A percentile compares a stretch with the other conserved stretches of the same genome.
phyloP scores from a whole-genome alignment of 495 filamentous ascomycete genomes.

The Penicillium crystallinum region DNA sequence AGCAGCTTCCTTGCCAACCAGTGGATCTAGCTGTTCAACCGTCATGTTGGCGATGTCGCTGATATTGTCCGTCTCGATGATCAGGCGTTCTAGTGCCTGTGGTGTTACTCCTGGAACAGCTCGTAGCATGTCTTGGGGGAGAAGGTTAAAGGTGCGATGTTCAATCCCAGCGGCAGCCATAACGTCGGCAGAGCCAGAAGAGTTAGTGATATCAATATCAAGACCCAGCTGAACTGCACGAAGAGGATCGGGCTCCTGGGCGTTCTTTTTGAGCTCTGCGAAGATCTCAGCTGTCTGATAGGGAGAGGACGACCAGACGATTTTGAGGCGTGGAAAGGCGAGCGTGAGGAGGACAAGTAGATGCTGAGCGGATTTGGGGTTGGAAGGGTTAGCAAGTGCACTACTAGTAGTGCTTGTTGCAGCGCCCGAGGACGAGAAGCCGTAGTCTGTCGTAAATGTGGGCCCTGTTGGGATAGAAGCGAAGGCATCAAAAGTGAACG shows the following conservation, averaged over 20 bases:
- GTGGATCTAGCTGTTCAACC: constrained; percentile 59
- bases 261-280: constrained; percentile 80
- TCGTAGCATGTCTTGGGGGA: constrained; percentile 81
- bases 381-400: constrained; percentile 38
- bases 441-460: constrained; percentile 48
- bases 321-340: constrained; percentile 80
- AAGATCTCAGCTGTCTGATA: constrained; percentile 99
- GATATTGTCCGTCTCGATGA: constrained; percentile 69
- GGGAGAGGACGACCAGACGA: constrained; percentile 90
- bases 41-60: constrained; percentile 82
- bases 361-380: constrained; percentile 72
- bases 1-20: constrained; percentile 78
- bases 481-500: constrained; percentile 92
- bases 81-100: constrained; percentile 65
- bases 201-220: constrained; percentile 50
- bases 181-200: constrained; percentile 55
- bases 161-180: constrained; percentile 51
- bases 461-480: constrained; percentile 43
- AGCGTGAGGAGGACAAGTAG: constrained; percentile 91
- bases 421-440: constrained; percentile 61
- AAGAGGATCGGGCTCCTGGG: constrained; percentile 85
- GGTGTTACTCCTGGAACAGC: constrained; percentile 81
- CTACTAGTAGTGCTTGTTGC: constrained; percentile 47
- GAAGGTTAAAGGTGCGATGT: constrained; percentile 55
- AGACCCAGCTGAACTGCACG: constrained; percentile 79